Conservation (phyloP, 2,329 filamentous ascomycete species). For the Pseudogymnoascus verrucosus region DNA sequence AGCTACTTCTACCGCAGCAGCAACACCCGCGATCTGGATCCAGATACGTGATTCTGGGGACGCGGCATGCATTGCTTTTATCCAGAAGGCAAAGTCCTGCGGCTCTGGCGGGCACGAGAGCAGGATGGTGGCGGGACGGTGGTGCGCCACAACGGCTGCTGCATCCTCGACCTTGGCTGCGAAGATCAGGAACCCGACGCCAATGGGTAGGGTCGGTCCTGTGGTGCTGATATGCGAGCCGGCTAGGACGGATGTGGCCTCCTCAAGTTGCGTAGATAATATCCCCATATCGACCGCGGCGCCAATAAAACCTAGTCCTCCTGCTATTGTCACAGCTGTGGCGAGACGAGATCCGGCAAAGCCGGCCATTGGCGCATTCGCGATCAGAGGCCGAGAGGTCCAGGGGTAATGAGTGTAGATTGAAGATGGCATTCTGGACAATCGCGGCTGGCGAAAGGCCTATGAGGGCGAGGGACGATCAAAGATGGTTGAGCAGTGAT, state of each 20-base stretch:
- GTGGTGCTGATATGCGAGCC: constrained; percentile 9
- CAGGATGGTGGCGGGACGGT: constrained; percentile 33
- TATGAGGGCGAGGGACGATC: not conserved
- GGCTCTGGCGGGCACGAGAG: constrained; percentile 35
- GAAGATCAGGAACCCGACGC: constrained; percentile 36
- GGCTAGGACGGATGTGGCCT: constrained; percentile 19
- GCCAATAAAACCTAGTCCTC: constrained; percentile 42
- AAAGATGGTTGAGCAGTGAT: not conserved
- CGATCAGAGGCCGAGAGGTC: constrained; percentile 42
- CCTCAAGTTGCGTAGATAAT: constrained; percentile 16
- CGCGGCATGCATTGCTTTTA: constrained; percentile 20
- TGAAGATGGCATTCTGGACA: not conserved
- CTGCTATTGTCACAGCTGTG: constrained; percentile 48
- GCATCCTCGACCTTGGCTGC: not conserved
- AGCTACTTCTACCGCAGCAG: constrained; percentile 21
- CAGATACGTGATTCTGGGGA: constrained; percentile 25
- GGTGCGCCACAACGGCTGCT: constrained; percentile 6
- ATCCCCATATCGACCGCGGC: constrained; percentile 28
- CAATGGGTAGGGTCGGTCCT: constrained; percentile 30
- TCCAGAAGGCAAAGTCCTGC: constrained; percentile 25
- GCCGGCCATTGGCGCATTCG: constrained; percentile 60
- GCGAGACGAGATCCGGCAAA: constrained; percentile 50
- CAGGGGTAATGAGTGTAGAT: not conserved
- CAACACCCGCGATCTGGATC: constrained; percentile 29
- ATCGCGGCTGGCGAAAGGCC: not conserved